Percentiles rank a stretch among this genome's conserved stretches.
Conservation (phyloP, 345 rosid species). For the Excoecaria agallocha region DNA sequence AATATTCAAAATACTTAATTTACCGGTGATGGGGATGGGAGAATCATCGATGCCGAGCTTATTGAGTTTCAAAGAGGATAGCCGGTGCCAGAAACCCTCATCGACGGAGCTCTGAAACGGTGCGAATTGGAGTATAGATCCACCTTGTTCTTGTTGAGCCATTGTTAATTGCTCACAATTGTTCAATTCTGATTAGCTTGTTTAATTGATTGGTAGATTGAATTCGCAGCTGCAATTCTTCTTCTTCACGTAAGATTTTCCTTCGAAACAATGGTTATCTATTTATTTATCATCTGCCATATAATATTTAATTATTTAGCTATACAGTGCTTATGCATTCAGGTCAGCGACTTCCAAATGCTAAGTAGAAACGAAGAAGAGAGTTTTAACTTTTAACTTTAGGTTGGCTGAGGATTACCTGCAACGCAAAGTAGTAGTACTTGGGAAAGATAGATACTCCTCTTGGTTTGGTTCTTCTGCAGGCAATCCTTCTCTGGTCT, state of each 20-base stretch:
- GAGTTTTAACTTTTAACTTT: too few species aligned
- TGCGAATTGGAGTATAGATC: conserved; percentile 65
- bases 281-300: not conserved
- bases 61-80: conserved; percentile 85
- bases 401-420: too few species aligned
- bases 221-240: not conserved
- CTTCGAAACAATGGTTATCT: not conserved
- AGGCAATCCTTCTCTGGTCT: not conserved
- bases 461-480: not conserved
- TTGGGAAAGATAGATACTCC: not conserved
- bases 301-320: too few species aligned
- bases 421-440: too few species aligned
- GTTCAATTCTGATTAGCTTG: not conserved
- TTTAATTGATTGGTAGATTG: not conserved
- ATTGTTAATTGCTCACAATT: conserved; percentile 39
- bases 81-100: conserved; percentile 91
- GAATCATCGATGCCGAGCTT: conserved; percentile 87
- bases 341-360: too few species aligned
- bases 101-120: conserved; percentile 76
- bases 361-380: too few species aligned
- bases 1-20: not conserved
- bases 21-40: conserved; percentile 76
- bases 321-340: too few species aligned
- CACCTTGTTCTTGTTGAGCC: conserved; percentile 25
- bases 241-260: not conserved